Conservation (phyloP, 768 basidiomycete genomes). For the Cytidiella melzeri region DNA sequence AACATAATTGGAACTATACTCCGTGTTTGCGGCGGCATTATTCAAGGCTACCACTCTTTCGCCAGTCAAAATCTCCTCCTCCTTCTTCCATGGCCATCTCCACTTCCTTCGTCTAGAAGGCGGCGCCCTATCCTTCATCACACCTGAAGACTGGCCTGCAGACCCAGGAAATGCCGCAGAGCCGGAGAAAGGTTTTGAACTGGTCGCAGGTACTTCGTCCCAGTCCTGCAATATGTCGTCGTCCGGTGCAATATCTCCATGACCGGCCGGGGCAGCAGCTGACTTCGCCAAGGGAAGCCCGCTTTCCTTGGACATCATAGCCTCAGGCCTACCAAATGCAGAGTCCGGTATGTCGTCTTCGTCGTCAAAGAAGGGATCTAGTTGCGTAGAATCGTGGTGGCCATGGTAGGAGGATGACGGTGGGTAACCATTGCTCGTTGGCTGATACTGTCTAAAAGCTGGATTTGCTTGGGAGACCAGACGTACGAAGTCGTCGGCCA, state of each 20-base stretch:
- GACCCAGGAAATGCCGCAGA: constrained; percentile 37
- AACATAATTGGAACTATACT: constrained; percentile 76
- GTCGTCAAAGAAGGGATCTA: constrained; percentile 90
- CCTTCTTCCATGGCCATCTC: constrained; percentile 86
- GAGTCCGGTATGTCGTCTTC: constrained; percentile 61
- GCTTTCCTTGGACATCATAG: constrained; percentile 41
- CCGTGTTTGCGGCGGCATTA: constrained; percentile 57
- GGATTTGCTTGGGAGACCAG: constrained; percentile 71
- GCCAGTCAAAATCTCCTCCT: constrained; percentile 54
- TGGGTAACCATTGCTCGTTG: constrained; percentile 53
- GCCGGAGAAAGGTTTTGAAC: constrained; percentile 21
- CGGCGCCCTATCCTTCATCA: constrained; percentile 8
- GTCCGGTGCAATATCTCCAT: constrained; percentile 32
- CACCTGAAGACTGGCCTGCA: background rate
- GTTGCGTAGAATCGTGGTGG: constrained; percentile 31
- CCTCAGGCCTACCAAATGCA: constrained; percentile 47
- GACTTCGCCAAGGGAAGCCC: constrained; percentile 50
- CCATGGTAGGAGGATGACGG: constrained; percentile 36
- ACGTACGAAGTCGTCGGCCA: constrained; percentile 70
- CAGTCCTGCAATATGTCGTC: constrained; percentile 58
- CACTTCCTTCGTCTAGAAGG: constrained; percentile 36
- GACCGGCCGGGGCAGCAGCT: constrained; percentile 58
- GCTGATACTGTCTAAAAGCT: constrained; percentile 46
- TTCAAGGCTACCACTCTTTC: constrained; percentile 83
- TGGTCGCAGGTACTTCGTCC: constrained; percentile 46